These are phyloP conservation scores for Colletotrichum tabaci DNA, from an alignment of 2,329 filamentous ascomycete genomes.

Conservation along the genomic window DNA sequence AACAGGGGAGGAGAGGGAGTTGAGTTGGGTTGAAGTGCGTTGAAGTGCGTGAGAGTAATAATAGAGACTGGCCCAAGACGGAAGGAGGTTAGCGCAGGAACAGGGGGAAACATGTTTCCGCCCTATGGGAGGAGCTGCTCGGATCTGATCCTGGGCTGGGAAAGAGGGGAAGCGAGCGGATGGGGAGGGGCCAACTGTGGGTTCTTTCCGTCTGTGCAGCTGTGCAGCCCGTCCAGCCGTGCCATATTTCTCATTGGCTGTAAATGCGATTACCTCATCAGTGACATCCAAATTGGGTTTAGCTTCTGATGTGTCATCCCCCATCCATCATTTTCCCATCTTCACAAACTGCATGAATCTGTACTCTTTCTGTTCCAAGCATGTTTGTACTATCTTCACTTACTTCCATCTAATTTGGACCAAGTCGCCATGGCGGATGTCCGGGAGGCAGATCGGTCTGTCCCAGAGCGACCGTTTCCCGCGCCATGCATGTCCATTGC, in stretches of 20 bases:
- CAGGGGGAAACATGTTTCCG: constrained; percentile 14
- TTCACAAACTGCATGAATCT: not conserved
- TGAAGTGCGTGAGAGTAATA: constrained; percentile 5
- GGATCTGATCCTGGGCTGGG: constrained; percentile 12
- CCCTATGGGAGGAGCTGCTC: constrained; percentile 21
- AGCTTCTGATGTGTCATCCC: not conserved
- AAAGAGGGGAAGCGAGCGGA: constrained; percentile 30
- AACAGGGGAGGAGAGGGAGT: constrained; percentile 22
- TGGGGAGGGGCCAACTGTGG: constrained; percentile 20
- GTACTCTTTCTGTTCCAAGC: not conserved
- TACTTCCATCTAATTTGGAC: too few species aligned
- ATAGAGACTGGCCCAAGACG: constrained; percentile 23
- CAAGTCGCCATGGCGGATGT: too few species aligned
- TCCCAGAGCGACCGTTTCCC: too few species aligned
- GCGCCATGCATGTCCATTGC: too few species aligned
- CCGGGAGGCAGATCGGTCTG: too few species aligned
- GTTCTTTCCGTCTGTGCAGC: constrained; percentile 19
- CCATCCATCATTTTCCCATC: not conserved
- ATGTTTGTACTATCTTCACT: too few species aligned
- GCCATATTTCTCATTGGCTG: not conserved
- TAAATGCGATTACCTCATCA: constrained; percentile 10
- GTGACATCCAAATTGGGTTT: not conserved
- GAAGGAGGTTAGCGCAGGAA: constrained; percentile 23
- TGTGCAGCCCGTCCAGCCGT: not conserved
- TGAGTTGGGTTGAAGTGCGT: too few species aligned